Evolutionary conservation across 139 green algal species (phyloP), one percentile per base, ranked within the genome.

Genomic region (Mesostigma viride): DNA sequence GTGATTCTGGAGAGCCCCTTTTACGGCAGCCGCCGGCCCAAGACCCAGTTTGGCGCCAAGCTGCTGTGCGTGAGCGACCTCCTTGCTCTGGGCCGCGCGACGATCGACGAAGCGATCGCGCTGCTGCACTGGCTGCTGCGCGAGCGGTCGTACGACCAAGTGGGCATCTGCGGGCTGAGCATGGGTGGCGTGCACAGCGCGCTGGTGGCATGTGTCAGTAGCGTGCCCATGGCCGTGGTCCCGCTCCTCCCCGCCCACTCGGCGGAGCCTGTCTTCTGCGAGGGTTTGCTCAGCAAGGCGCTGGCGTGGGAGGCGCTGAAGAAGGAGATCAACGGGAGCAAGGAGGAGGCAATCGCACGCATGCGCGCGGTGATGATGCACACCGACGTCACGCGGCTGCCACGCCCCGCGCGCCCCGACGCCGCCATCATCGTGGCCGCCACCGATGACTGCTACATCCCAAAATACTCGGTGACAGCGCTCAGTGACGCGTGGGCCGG

Each of bases 141-240:
- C 22, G 47, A 75, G 3, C 6, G 4, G 5, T 70, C 70, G 27
- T 75, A 73, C 5, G 11, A 3, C 3, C 4, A 24, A 5, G 28
- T 76, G 3, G 68, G 67, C 48, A 44, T 76, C 24, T 78, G 68
- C 46, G 69, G 69, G 6, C 68, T 76, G 3, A 60, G 26, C 69
- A 76, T 76, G 69, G 67, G 67, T 30, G 69, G 69, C 32, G 69
- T 76, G 66, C 69, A 76, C 47, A 70, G 70, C 4, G 69, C 69
- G 4, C 80, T 76, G 69, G 69, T 76, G 27, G 69, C 56, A 3
- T 67, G 70, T 4, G 46, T 76, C n/a, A 46, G 73, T 27, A 14
- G 20, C 8, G 14, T 30, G 20, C 69, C 68, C 28, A 62, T 76
- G 5, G 69, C 69, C 4, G 30, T 68, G 14, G 4, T 71, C 27